Base-by-base conservation (phyloP, 306 rosid species). In the Acacia confusa region DNA sequence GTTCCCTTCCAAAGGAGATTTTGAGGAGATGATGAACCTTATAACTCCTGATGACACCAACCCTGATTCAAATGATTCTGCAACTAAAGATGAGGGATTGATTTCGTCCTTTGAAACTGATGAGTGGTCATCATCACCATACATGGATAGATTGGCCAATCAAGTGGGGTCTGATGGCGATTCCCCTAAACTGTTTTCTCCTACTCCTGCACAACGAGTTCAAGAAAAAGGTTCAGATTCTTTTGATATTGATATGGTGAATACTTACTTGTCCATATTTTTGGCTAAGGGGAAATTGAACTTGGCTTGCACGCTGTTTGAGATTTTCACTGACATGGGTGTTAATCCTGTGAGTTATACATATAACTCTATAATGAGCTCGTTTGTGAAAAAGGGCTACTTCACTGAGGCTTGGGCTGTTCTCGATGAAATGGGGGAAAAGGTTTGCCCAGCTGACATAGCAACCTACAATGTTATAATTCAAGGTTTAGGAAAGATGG, bases 401-500 rank as follows among this genome's bases (percentile, higher is more conserved):
- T 89, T 90, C 74, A 82, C 86, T 61, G 93, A 93, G 82, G 97
- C 94, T 57, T 92, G 92, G 95, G 91, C 88, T 27, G 72, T 95
- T 76, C 88, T 92, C 41, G 48, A 76, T 69, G 94, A 88, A 84
- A 95, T 93, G 94, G 97, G 91, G 28, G 93, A 93, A 77, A 90
- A 88, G 75, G 81, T 90, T 70, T 93, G 89, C 77, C 91, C 96
- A 0, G 78, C 95, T n/a, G 97, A 95, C 79, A 85, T 95, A 80
- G 97, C 99, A 45, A 91, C 97, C 3, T 95, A 95, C 90, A 95
- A 95, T 78, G 77, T 92, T 88, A 88, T 93, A 72, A 88, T 95
- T 79, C 99, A 95, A 92, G 94, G 97, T 79, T 88, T 95, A 60
- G 99, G 97, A 38, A 90, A 93, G 88, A 83, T 95, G 92, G 97